A percentile compares a stretch with the other conserved stretches of the same genome.
phyloP scores from a whole-genome alignment of 768 basidiomycete species.

The Mrakia hoshinonis region DNA sequence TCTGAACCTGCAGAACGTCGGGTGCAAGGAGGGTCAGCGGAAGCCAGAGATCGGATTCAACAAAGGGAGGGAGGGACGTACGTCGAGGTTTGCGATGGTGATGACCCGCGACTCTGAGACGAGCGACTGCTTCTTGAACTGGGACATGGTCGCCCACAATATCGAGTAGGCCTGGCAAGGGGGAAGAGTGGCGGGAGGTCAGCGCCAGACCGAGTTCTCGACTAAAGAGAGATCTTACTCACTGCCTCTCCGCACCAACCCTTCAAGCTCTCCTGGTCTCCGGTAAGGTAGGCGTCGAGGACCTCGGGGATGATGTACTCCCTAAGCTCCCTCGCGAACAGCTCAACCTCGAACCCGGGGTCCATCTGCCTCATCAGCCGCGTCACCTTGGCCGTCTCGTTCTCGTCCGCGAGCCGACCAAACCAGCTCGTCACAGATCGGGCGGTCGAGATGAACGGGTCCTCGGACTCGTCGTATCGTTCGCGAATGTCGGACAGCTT shows the following conservation, averaged over 20 bases:
- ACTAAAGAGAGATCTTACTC: conserved; percentile 39
- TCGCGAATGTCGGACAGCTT: conserved; percentile 53
- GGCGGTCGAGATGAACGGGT: conserved; percentile 70
- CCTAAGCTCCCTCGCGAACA: conserved; percentile 77
- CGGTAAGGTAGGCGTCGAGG: conserved; percentile 87
- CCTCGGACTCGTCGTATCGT: conserved; percentile 84
- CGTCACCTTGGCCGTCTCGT: conserved; percentile 92
- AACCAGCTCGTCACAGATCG: conserved; percentile 76
- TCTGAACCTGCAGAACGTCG: conserved; percentile 52
- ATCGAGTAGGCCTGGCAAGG: conserved; percentile 78
- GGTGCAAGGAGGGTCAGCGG: neutral
- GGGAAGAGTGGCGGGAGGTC: neutral
- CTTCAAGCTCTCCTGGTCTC: conserved; percentile 73
- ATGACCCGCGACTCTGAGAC: conserved; percentile 87
- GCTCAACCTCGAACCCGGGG: conserved; percentile 73
- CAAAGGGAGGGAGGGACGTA: conserved; percentile 43
- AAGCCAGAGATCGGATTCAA: neutral
- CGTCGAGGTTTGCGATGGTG: conserved; percentile 95
- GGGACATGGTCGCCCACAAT: conserved; percentile 96
- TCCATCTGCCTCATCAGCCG: conserved; percentile 80
- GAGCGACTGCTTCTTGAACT: conserved; percentile 80
- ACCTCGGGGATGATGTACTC: conserved; percentile 98
- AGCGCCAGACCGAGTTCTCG: neutral
- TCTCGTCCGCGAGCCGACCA: conserved; percentile 82
- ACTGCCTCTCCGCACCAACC: conserved; percentile 96